A percentile compares a stretch with the other conserved stretches of the same genome.
Conservation (phyloP, 129 eudicot genomes). For the Scalesia atractyloides region DNA sequence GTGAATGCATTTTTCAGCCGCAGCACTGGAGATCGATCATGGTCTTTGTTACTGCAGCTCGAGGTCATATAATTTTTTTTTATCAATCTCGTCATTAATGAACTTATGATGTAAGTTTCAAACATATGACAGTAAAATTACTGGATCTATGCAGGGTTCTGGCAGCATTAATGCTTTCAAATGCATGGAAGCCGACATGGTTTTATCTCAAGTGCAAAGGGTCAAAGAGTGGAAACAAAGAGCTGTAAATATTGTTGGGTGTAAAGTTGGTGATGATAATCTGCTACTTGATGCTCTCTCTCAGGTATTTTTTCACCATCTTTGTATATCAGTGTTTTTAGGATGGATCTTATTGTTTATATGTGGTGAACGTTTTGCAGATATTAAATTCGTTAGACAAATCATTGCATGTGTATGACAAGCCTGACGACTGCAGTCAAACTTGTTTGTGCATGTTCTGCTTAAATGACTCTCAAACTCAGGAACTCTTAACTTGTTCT, state of each 20-base stretch:
- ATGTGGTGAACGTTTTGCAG: slow-evolving; percentile 44
- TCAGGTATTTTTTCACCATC: slow-evolving; percentile 42
- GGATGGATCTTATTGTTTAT: slow-evolving; percentile 7
- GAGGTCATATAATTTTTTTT: slow-evolving; percentile 46
- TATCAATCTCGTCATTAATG: background rate
- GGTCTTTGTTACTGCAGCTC: slow-evolving; percentile 61
- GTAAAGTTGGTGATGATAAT: slow-evolving; percentile 40
- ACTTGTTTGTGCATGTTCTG: slow-evolving; percentile 52
- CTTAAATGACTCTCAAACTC: slow-evolving; percentile 45
- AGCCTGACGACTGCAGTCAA: slow-evolving; percentile 34
- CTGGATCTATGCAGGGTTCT: slow-evolving; percentile 52
- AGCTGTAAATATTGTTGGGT: slow-evolving; percentile 44
- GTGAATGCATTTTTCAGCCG: slow-evolving; percentile 54
- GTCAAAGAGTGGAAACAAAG: slow-evolving; percentile 63
- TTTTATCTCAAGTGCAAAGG: slow-evolving; percentile 55
- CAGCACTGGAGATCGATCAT: slow-evolving; percentile 46
- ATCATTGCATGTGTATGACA: slow-evolving; percentile 52
- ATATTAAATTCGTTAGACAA: slow-evolving; percentile 53
- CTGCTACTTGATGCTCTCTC: slow-evolving; percentile 48
- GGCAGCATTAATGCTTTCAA: slow-evolving; percentile 64
- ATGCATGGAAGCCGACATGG: slow-evolving; percentile 64
- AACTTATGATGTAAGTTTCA: background rate
- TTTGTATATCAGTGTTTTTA: background rate
- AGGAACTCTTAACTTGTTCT: slow-evolving; percentile 69
- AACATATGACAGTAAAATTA: slow-evolving; percentile 9